Evolutionary conservation across 345 rosid species (phyloP).

Genomic region (Eucalyptus pauciflora): DNA sequence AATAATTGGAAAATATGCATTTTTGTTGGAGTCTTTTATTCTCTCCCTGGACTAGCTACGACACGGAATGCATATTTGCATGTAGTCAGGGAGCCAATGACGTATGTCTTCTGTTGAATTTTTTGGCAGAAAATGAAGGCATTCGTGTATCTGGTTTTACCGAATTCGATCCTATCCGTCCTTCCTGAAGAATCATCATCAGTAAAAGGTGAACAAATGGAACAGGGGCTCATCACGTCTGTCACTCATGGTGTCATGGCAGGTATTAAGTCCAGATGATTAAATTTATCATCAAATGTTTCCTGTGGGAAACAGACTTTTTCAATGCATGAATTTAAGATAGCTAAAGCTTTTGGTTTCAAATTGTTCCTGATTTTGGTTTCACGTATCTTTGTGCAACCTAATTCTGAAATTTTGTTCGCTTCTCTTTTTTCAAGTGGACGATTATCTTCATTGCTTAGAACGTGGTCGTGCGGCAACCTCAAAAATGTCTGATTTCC

Average conservation of each 20-base stretch:
- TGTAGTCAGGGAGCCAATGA: background rate
- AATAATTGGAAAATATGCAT: background rate
- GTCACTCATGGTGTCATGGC: conserved; percentile 70
- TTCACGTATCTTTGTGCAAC: background rate
- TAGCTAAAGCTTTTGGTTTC: background rate
- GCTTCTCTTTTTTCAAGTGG: conserved; percentile 31
- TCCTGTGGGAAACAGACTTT: background rate
- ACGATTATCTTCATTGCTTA: conserved; percentile 54
- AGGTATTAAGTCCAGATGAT: conserved; percentile 24
- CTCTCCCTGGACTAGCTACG: background rate
- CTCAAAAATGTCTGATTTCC: conserved; percentile 59
- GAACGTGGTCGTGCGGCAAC: conserved; percentile 69
- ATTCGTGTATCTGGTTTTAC: conserved; percentile 72
- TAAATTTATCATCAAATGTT: background rate
- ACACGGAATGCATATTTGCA: background rate
- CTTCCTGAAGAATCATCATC: conserved; percentile 37
- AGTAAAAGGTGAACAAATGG: conserved; percentile 44
- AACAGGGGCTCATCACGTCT: conserved; percentile 74
- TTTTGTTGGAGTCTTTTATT: background rate
- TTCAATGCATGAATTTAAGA: background rate
- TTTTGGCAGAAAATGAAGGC: conserved; percentile 68
- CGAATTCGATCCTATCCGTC: conserved; percentile 51
- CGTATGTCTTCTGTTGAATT: background rate
- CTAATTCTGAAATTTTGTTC: background rate
- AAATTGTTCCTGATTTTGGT: background rate